A percentile compares a stretch with the other conserved stretches of the same genome.
These are phyloP conservation scores for Rosa chinensis DNA, from an alignment of 306 rosid genomes.

Conservation along the genomic window DNA sequence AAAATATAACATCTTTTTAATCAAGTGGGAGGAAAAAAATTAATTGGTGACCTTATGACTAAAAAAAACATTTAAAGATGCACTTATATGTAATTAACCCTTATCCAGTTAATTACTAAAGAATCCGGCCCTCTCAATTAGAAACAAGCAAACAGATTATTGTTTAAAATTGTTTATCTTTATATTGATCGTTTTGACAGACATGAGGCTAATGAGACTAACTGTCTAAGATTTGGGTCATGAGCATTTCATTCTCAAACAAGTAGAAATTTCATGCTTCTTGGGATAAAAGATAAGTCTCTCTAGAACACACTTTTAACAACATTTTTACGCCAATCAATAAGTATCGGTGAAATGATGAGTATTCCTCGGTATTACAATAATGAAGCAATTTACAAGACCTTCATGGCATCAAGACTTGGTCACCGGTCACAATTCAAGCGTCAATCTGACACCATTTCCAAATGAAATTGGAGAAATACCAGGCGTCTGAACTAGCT, in stretches of 20 bases:
- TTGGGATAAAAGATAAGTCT: not conserved
- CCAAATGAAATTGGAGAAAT: slow-evolving; percentile 58
- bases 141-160: too few relatives aligned
- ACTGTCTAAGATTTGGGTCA: not conserved
- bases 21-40: too few relatives aligned
- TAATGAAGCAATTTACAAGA: slow-evolving; percentile 13
- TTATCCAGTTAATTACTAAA: too few relatives aligned
- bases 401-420: slow-evolving; percentile 35
- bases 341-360: too few relatives aligned
- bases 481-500: slow-evolving; percentile 58
- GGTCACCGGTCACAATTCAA: slow-evolving; percentile 25
- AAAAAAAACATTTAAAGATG: too few relatives aligned
- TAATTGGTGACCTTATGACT: too few relatives aligned
- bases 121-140: too few relatives aligned
- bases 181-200: too few relatives aligned
- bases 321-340: not conserved
- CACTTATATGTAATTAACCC: too few relatives aligned
- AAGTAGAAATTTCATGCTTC: not conserved
- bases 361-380: not conserved
- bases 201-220: too few relatives aligned
- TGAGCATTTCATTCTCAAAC: not conserved
- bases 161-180: too few relatives aligned
- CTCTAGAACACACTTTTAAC: not conserved
- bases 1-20: too few relatives aligned
- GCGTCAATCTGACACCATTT: slow-evolving; percentile 65